phyloP scores from a whole-genome alignment of 257 asterid species.

The Avicennia marina region DNA sequence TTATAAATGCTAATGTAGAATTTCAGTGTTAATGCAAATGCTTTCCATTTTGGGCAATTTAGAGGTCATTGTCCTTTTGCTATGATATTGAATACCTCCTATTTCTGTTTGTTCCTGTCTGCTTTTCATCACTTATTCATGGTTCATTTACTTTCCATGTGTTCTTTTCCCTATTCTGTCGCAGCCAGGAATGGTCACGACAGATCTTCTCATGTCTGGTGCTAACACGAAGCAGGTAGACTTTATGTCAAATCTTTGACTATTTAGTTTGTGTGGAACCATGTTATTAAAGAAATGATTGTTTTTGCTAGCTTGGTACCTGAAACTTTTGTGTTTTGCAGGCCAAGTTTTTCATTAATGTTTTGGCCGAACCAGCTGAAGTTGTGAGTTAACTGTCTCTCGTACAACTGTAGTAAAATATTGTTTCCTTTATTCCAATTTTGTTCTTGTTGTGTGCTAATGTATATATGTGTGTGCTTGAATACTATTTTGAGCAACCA shows the following conservation, averaged over 20 bases:
- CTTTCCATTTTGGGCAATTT: too few species aligned
- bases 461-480: too few species aligned
- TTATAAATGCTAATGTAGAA: not conserved
- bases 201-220: constrained; percentile 97
- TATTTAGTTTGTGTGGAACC: not conserved
- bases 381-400: constrained; percentile 45
- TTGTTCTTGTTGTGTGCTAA: too few species aligned
- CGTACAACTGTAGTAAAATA: not conserved
- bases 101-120: not conserved
- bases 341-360: constrained; percentile 97
- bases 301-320: not conserved
- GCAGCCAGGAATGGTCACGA: constrained; percentile 99
- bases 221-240: constrained; percentile 86
- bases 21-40: too few species aligned
- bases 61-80: not conserved
- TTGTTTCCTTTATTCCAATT: too few species aligned
- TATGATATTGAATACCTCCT: not conserved
- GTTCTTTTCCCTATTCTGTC: constrained; percentile 3
- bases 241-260: not conserved
- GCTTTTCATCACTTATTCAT: not conserved
- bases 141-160: not conserved
- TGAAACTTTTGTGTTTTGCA: constrained; percentile 24
- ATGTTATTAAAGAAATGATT: not conserved
- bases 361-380: constrained; percentile 94
- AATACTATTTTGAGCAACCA: too few species aligned